Evolutionary conservation across 106 monocot species (phyloP), one percentile per base, ranked within the genome.

Genomic region (Allium cepa): DNA sequence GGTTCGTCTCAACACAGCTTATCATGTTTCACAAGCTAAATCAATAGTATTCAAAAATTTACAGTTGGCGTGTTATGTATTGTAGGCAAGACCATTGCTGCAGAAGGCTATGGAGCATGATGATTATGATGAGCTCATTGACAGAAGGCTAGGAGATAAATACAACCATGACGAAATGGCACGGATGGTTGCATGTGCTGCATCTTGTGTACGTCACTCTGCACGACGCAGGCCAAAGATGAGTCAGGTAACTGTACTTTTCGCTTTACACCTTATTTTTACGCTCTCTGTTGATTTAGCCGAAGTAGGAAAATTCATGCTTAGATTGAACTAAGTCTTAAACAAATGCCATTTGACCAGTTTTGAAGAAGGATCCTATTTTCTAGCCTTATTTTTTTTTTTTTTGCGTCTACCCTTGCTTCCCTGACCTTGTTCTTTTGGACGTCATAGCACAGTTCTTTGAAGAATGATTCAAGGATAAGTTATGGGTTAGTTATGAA

Each of bases 121-220:
- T 13, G 63, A 76, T 57, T 76, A 68, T 55, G 72, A 72, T 18
- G 66, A 59, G 11, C 67, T 80, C 10, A 48, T 76, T 12, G 80
- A 80, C 50, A 75, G 68, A 18, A 53, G 57, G 28, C 49, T 80
- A 11, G 72, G 55, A 17, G 57, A 49, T 22, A 75, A 68, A 53
- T 80, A 76, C 46, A 67, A 56, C 16, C 66, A 56, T 8, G 49
- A 72, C 17, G 76, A 76, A 36, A 76, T 80, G 80, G 46, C 66
- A 76, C 55, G 67, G 27, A 62, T 80, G 80, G 49, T 80, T 50
- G 60, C 66, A 47, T 80, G 80, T 68, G 80, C 80, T 51, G 80
- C 80, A 50, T 71, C 80, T 57, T 75, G 71, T 56, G 68, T 76
- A 0, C 71, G 76, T 10, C 76, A 80, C 13, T 80, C 80, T 16